phyloP scores from a whole-genome alignment of 257 asterid species.

The Mentha longifolia region DNA sequence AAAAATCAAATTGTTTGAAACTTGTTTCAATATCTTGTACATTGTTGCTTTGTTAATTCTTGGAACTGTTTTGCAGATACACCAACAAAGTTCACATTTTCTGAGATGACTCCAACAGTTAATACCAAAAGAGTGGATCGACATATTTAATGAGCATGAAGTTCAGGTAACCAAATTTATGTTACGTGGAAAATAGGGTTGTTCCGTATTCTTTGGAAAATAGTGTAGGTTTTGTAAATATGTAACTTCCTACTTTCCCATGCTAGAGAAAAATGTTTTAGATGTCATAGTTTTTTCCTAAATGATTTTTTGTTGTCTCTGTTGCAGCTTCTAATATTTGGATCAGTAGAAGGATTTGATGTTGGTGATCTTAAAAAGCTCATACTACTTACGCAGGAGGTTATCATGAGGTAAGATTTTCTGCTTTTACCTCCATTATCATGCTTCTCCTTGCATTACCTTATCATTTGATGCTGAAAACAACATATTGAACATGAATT shows the following conservation, averaged over 20 bases:
- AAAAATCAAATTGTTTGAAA: slow-evolving; percentile 1
- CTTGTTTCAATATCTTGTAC: slow-evolving; percentile 19
- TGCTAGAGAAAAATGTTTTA: slow-evolving; percentile 1
- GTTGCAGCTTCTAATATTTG: slow-evolving; percentile 88
- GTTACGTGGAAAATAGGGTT: not conserved
- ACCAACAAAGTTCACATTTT: slow-evolving; percentile 93
- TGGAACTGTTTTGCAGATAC: slow-evolving; percentile 63
- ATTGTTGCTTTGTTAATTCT: slow-evolving; percentile 22
- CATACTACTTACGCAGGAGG: slow-evolving; percentile 90
- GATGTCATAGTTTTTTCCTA: slow-evolving; percentile 1
- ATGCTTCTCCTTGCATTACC: slow-evolving; percentile 7
- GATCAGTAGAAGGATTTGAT: slow-evolving; percentile 89
- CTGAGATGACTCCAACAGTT: slow-evolving; percentile 92
- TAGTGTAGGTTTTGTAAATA: slow-evolving; percentile 3
- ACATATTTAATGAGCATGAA: slow-evolving; percentile 97
- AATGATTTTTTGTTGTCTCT: slow-evolving; percentile 15
- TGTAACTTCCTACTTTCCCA: not conserved
- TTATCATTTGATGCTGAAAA: slow-evolving; percentile 11
- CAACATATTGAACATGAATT: not conserved
- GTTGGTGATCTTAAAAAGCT: slow-evolving; percentile 81
- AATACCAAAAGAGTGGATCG: slow-evolving; percentile 89
- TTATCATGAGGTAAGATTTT: slow-evolving; percentile 67
- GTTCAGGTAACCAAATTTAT: slow-evolving; percentile 69
- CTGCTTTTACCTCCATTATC: slow-evolving; percentile 8
- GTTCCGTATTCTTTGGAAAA: slow-evolving; percentile 11